phyloP scores from a whole-genome alignment of 371 early-diverging fungal species.

The Mucor piriformis region DNA sequence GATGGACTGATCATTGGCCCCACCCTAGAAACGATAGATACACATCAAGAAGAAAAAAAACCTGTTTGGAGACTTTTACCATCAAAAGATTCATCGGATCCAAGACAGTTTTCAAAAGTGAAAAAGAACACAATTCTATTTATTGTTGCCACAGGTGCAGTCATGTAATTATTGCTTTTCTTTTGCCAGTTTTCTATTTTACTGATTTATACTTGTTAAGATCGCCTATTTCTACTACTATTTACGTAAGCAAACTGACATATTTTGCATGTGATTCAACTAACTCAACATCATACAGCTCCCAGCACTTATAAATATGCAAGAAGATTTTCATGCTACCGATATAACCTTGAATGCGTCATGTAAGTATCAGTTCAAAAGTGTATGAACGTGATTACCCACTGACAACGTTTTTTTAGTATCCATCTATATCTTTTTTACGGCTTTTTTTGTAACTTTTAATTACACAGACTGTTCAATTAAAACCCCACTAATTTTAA shows the following conservation, averaged over 20 bases:
- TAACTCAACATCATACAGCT: slow-evolving; percentile 20
- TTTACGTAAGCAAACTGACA: slow-evolving; percentile 31
- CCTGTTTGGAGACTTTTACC: no score
- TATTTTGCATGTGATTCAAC: not conserved
- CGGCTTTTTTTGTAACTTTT: slow-evolving; percentile 33
- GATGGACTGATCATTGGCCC: slow-evolving; percentile 27
- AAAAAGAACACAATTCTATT: slow-evolving; percentile 36
- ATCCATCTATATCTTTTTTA: slow-evolving; percentile 35
- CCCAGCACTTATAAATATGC: slow-evolving; percentile 40
- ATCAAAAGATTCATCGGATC: slow-evolving; percentile 7
- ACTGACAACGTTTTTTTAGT: slow-evolving; percentile 14
- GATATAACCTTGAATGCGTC: slow-evolving; percentile 49
- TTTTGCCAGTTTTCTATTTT: not conserved
- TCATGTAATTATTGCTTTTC: slow-evolving; percentile 23
- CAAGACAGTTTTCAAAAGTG: slow-evolving; percentile 9
- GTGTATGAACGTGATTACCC: not conserved
- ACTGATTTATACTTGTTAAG: slow-evolving; percentile 4
- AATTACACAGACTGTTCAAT: not conserved
- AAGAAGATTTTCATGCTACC: slow-evolving; percentile 36
- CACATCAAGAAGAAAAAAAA: slow-evolving; percentile 6
- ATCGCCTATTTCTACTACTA: slow-evolving; percentile 29
- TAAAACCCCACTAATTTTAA: not conserved
- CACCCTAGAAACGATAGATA: slow-evolving; percentile 14
- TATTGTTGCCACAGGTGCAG: slow-evolving; percentile 29
- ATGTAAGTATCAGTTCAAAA: slow-evolving; percentile 9